Evolutionary conservation across 495 filamentous ascomycete genomes (phyloP).

Genomic region (Elasticomyces elasticus): DNA sequence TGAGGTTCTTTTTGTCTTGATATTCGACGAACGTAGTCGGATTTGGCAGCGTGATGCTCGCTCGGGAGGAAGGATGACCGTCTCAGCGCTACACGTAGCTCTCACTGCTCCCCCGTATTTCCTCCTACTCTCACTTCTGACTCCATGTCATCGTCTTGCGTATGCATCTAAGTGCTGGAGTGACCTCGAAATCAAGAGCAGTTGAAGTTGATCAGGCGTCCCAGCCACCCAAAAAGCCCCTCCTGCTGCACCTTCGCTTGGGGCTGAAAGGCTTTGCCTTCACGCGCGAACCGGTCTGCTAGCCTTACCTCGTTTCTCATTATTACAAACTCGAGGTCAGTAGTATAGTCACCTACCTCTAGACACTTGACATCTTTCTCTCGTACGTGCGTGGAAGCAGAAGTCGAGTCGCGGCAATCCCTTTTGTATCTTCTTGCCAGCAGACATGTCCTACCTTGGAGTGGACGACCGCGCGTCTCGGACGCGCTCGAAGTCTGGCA

Average conservation of each 20-base stretch:
- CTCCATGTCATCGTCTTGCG: not conserved
- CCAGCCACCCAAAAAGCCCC: not conserved
- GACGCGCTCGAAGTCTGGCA: constrained; percentile 6
- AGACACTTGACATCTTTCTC: not conserved
- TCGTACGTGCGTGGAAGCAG: not conserved
- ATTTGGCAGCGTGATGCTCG: too few relatives aligned
- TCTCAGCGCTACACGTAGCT: not conserved
- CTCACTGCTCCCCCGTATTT: not conserved
- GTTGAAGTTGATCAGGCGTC: not conserved
- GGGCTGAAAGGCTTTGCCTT: not conserved
- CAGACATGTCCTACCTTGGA: constrained; percentile 8
- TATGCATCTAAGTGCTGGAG: not conserved
- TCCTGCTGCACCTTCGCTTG: not conserved
- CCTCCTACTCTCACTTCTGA: not conserved
- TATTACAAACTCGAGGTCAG: not conserved
- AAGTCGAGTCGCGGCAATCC: not conserved
- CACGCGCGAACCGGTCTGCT: not conserved
- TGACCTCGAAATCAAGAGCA: not conserved
- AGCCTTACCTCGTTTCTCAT: not conserved
- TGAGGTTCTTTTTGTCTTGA: too few relatives aligned
- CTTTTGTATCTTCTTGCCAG: too few relatives aligned
- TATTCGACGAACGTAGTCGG: too few relatives aligned
- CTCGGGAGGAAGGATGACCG: not conserved
- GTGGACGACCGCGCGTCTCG: constrained; percentile 9
- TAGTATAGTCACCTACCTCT: not conserved